A percentile compares a stretch with the other conserved stretches of the same genome.
phyloP scores from a whole-genome alignment of 2,329 filamentous ascomycete species.

The Dothiorella sarmentorum region DNA sequence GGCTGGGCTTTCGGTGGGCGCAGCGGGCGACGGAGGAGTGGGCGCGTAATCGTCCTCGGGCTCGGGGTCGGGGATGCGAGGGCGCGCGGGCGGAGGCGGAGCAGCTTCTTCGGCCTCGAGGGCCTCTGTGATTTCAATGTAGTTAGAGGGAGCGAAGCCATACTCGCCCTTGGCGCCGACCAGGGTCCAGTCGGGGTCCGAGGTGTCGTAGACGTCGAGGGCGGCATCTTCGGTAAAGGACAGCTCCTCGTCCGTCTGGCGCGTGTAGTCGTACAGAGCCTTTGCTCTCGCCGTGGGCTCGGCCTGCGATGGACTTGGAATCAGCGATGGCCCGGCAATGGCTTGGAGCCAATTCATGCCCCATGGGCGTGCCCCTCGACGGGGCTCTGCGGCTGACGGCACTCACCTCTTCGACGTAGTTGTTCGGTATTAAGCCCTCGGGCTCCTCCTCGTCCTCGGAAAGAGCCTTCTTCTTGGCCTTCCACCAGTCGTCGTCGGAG shows the following conservation, averaged over 20 bases:
- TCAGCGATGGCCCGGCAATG: conserved; percentile 9
- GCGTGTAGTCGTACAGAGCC: conserved; percentile 96
- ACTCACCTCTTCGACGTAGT: conserved; percentile 89
- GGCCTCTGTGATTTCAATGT: conserved; percentile 69
- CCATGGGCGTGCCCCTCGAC: neutral
- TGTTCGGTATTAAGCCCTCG: conserved; percentile 84
- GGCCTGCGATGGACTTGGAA: conserved; percentile 49
- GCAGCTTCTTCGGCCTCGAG: conserved; percentile 46
- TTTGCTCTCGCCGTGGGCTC: conserved; percentile 67
- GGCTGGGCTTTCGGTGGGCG: conserved; percentile 52
- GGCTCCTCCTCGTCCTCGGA: conserved; percentile 87
- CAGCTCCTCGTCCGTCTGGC: conserved; percentile 96
- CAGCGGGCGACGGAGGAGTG: conserved; percentile 39
- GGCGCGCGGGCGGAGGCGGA: conserved; percentile 40
- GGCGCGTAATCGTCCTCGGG: conserved; percentile 44
- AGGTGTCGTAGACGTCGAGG: conserved; percentile 81
- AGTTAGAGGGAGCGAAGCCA: conserved; percentile 94
- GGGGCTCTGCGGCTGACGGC: neutral
- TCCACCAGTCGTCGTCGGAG: conserved; percentile 81
- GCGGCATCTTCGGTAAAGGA: conserved; percentile 88
- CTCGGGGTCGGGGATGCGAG: conserved; percentile 41
- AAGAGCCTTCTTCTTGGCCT: conserved; percentile 79
- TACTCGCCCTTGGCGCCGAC: conserved; percentile 81
- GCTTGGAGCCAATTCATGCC: neutral
- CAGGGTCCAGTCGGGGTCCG: conserved; percentile 94